Base-by-base conservation (phyloP, 306 rosid species). In the Coriaria nepalensis region DNA sequence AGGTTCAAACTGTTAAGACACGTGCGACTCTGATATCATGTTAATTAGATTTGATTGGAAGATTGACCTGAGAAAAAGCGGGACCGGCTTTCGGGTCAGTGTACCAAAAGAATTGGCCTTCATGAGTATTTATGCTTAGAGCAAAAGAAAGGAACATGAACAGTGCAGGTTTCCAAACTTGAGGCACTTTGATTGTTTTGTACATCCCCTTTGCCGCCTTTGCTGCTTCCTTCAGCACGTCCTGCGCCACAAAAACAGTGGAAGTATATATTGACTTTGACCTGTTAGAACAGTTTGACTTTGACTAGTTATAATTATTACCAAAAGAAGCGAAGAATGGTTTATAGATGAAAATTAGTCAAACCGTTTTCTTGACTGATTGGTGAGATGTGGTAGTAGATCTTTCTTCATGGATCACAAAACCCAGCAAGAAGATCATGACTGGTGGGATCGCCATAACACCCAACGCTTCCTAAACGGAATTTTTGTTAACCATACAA, bases 61-160 rank as follows among this genome's bases (percentile, higher is more conserved):
- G 29, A 20, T 20, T 20, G 45, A 83, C 94, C 90, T 84, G 92
- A 50, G 86, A 70, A 61, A 84, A 84, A 14, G 81, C 86, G 57
- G 94, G 94, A 41, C 94, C 94, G 0, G 79, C 83, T 68, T 71
- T 77, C 40, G 79, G 37, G 55, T 84, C 86, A 2, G 94, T 84
- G 50, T 84, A 80, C 94, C 94, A 84, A 49, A 80, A 84, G 56
- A 84, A 84, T 40, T 72, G 73, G 14, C 94, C 94, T 64, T 84
- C 92, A 10, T 80, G 94, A 41, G 79, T 80, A 46, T 72, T 72
- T 29, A 78, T 52, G 47, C 62, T 71, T 9, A 84, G 77, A 55
- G 83, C 70, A 57, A 80, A 47, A 46, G 86, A 57, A 13, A 84
- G 75, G 67, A 67, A 80, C 69, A 84, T 78, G 67, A 53, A 84